Evolutionary conservation across 129 eudicot species (phyloP), one percentile per base, ranked within the genome.

Genomic region (Lonicera japonica): DNA sequence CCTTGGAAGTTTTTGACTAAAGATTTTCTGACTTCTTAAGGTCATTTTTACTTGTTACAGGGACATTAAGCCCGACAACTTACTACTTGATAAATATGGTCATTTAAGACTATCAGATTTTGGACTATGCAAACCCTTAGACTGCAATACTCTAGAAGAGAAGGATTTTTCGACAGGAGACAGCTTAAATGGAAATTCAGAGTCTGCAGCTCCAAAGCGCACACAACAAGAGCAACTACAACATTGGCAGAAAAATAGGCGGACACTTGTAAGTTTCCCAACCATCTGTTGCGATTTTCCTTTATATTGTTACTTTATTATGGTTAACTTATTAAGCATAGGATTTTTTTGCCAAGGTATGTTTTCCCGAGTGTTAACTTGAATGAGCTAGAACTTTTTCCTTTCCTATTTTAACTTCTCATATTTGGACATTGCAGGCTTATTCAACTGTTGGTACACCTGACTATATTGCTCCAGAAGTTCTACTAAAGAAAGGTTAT

Each of bases 381-480:
- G n/a, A n/a, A n/a, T n/a, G n/a, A n/a, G n/a, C n/a, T n/a, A n/a
- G n/a, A n/a, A n/a, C n/a, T 29, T 29, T 29, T 29, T 29, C 6
- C 6, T 29, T 29, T 29, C 36, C 36, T 29, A 58, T 51, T 48
- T 11, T 52, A 41, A 51, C 60, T 46, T 66, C n/a, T 57, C 55
- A 68, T 58, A 55, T 58, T 70, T 60, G 34, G 61, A 41, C 41
- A 53, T 63, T 77, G 67, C 84, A 89, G 97, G 97, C 97, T 75
- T 89, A 80, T 72, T 89, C 97, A 51, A 89, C 97, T 9, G 97
- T 89, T 24, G 97, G 97, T 59, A 89, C 97, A 43, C 97, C 97
- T 53, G 97, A 89, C 66, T 89, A 89, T 67, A 89, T 89, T 77
- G 97, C 97, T 67, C 97, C 97, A 58, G 97, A 89, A 73, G 97